Conservation (phyloP, 148 eudicot genomes). For the Rhododendron mucronatum region DNA sequence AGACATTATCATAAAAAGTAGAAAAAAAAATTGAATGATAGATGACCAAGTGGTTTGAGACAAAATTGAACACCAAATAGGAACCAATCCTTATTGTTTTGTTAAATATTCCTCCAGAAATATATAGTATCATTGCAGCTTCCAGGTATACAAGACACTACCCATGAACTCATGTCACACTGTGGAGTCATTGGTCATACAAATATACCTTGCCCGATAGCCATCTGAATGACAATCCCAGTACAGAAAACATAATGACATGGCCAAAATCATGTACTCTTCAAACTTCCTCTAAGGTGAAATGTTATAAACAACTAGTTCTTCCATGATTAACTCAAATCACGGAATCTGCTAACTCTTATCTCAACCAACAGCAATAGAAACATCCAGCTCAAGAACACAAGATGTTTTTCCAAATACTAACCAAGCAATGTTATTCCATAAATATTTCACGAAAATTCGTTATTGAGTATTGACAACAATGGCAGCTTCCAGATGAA, state of each 20-base stretch:
- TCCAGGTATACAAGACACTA: not conserved
- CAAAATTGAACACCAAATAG: not conserved
- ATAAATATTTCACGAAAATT: not conserved
- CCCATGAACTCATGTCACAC: not conserved
- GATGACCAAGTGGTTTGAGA: not conserved
- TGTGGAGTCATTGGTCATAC: not conserved
- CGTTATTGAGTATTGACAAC: not conserved
- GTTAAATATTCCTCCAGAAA: not conserved
- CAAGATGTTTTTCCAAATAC: not conserved
- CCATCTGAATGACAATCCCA: not conserved
- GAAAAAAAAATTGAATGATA: not conserved
- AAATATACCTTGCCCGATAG: not conserved
- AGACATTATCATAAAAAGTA: not conserved
- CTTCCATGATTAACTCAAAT: not conserved
- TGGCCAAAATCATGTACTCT: not conserved
- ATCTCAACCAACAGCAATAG: not conserved
- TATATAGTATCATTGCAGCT: not conserved
- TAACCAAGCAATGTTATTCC: not conserved
- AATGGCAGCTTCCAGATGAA: not conserved
- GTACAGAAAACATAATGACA: not conserved
- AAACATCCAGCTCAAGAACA: not conserved
- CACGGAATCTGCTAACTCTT: not conserved
- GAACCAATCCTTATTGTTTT: not conserved
- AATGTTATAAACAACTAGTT: not conserved
- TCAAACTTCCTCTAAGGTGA: not conserved